Base-by-base conservation (phyloP, 805 yeast species). In the Sugiyamaella marilandica region DNA sequence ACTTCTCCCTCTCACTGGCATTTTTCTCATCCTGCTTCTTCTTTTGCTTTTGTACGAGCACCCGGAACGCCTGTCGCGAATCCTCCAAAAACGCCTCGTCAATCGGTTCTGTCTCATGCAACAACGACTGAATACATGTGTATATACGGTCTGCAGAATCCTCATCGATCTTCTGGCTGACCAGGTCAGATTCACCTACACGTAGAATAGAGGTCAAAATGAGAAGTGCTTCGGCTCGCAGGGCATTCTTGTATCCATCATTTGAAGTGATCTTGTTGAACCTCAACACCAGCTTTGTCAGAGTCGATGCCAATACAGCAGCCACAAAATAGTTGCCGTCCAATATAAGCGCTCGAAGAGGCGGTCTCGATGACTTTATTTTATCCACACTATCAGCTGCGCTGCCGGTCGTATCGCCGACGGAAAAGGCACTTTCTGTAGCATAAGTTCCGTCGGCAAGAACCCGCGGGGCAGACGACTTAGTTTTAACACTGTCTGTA, bases 371-470 rank as follows among this genome's bases (percentile, higher is more conserved):
- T 13, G 61, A 58, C 45, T 62, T 59, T 5, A 67, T 68, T n/a
- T 67, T 67, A 18, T 73, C 72, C 50, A 73, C 73, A 29, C 71
- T 72, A n/a, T 51, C 46, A 4, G 53, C 51, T 16, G 51, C 57
- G 7, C 29, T 24, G 29, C 29, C 7, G 8, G 61, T 57, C 11
- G 54, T 45, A 14, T 39, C 43, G 16, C 21, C 9, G 18, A 63
- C 63, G 13, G 85, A 85, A 53, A 84, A 71, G 0, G 96, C 94
- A 57, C 82, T 81, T 71, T 94, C 99, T 41, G 97, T 87, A 29
- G 99, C 99, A 70, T 94, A 94, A 0, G 99, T 94, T 62, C 99
- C 99, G 72, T 94, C 99, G n/a, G 99, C 96, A 59, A 94, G 77
- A 54, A 94, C 84, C 55, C 85, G 84, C 18, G 97, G 97, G 44